A percentile compares a stretch with the other conserved stretches of the same genome.
phyloP scores from a whole-genome alignment of 345 rosid species.

The Geranium brycei region DNA sequence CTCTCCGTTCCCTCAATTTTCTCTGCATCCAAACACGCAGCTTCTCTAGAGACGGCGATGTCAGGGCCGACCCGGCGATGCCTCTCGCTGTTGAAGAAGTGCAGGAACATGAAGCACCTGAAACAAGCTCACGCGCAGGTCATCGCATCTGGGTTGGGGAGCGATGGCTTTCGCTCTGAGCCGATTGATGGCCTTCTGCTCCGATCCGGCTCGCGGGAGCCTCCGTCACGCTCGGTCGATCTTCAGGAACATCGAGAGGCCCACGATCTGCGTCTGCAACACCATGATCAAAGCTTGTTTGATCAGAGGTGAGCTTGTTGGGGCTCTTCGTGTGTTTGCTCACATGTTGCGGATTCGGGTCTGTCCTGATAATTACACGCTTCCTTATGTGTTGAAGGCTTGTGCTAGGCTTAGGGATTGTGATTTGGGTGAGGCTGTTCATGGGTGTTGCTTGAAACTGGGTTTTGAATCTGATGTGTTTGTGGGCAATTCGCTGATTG shows the following conservation, averaged over 20 bases:
- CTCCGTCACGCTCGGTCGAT: slow-evolving; percentile 24
- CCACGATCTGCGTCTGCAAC: slow-evolving; percentile 40
- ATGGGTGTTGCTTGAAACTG: slow-evolving; percentile 26
- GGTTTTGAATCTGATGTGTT: slow-evolving; percentile 20
- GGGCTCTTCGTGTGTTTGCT: slow-evolving; percentile 14
- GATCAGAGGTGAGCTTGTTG: slow-evolving; percentile 14
- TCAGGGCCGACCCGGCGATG: slow-evolving; percentile 18
- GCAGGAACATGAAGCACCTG: slow-evolving; percentile 36
- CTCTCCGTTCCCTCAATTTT: neutral
- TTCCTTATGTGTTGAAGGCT: slow-evolving; percentile 34
- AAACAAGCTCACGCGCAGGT: slow-evolving; percentile 32
- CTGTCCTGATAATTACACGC: slow-evolving; percentile 33
- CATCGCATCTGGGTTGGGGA: slow-evolving; percentile 26
- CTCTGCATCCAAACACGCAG: neutral
- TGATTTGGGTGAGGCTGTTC: slow-evolving; percentile 23
- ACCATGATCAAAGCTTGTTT: slow-evolving; percentile 36
- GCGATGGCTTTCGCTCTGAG: slow-evolving; percentile 29
- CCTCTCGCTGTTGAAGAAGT: slow-evolving; percentile 26
- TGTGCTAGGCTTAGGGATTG: slow-evolving; percentile 23
- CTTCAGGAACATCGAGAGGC: slow-evolving; percentile 28
- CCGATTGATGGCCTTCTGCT: slow-evolving; percentile 36
- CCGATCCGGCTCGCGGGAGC: slow-evolving; percentile 20
- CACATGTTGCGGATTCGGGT: slow-evolving; percentile 16
- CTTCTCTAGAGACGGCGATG: slow-evolving; percentile 7
- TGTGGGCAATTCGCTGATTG: slow-evolving; percentile 37